phyloP scores from a whole-genome alignment of 2,329 filamentous ascomycete species.

The Salinomyces thailandicus region DNA sequence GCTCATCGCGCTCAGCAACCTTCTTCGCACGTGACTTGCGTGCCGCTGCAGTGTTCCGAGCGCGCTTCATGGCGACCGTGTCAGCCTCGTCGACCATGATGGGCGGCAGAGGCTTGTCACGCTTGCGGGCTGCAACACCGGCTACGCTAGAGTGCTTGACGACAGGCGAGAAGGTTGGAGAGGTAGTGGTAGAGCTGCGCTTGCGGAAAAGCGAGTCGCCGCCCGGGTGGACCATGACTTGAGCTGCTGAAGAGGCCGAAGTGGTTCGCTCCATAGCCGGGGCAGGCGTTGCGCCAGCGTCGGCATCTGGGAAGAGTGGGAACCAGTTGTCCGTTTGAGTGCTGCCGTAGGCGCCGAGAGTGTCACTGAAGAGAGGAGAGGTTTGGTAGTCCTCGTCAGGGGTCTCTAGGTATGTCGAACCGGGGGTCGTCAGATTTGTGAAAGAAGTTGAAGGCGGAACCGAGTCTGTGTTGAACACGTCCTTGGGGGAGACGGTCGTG shows the following conservation, averaged over 20 bases:
- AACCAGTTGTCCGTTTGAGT: conserved; percentile 53
- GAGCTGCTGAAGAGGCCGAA: conserved; percentile 24
- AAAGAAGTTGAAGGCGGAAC: conserved; percentile 72
- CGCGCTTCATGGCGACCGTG: conserved; percentile 77
- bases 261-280: conserved; percentile 32
- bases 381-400: conserved; percentile 63
- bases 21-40: conserved; percentile 88
- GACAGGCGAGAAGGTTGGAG: conserved; percentile 30
- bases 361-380: conserved; percentile 61
- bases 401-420: conserved; percentile 63
- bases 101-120: conserved; percentile 68
- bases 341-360: conserved; percentile 43
- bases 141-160: conserved; percentile 57
- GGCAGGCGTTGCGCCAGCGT: conserved; percentile 20
- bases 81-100: conserved; percentile 69
- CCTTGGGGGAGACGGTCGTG: conserved; percentile 70
- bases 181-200: conserved; percentile 29
- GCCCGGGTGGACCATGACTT: conserved; percentile 29
- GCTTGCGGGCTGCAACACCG: conserved; percentile 61
- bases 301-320: conserved; percentile 56
- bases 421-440: conserved; percentile 74
- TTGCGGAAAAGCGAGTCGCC: conserved; percentile 24
- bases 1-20: conserved; percentile 60
- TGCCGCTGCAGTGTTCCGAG: conserved; percentile 84
- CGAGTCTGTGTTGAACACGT: conserved; percentile 64